Evolutionary conservation across 495 filamentous ascomycete genomes (phyloP), one percentile per base, ranked within the genome.

Genomic region (Apodospora peruviana): DNA sequence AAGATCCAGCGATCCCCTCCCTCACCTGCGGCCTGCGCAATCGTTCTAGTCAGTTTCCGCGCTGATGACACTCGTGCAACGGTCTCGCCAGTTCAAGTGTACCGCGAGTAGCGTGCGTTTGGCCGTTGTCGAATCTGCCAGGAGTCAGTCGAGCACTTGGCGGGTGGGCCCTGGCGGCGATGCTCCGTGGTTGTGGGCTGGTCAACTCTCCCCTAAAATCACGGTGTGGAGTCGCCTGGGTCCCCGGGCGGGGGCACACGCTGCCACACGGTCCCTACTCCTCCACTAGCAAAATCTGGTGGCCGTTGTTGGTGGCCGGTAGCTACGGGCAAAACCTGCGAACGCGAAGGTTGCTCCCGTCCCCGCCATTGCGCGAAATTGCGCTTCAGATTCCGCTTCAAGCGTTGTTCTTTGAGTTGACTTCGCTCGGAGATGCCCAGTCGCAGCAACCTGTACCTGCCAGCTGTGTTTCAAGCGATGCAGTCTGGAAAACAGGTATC

Each of bases 21-120:
- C 41, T 29, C n/a, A n/a, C 24, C 46, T 35, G 21, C 32, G 27
- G 42, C 8, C 35, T 43, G 43, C 43, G 32, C 52, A 59, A 55
- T 52, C 55, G 36, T 47, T 47, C 48, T 59, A 60, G 57, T 56
- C 56, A 55, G 53, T 54, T 51, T 51, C 41, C 52, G 53, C 47
- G 43, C 40, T 56, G 59, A 65, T 54, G 48, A 57, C 52, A 56
- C 50, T 56, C 39, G 59, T 62, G 55, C 55, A 52, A 65, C 54
- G 57, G 54, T 58, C 55, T 58, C 43, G 48, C 54, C 50, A 49
- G 43, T 29, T 45, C 47, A 21, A 45, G 18, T 50, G 48, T 51
- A 40, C 40, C 48, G 50, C 50, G 39, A 52, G 51, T 29, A 19
- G 45, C 39, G n/a, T 35, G 37, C 20, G 59, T 50, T 54, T 43